phyloP scores from a whole-genome alignment of 2,329 filamentous ascomycete species.

The Alternaria ethzedia region DNA sequence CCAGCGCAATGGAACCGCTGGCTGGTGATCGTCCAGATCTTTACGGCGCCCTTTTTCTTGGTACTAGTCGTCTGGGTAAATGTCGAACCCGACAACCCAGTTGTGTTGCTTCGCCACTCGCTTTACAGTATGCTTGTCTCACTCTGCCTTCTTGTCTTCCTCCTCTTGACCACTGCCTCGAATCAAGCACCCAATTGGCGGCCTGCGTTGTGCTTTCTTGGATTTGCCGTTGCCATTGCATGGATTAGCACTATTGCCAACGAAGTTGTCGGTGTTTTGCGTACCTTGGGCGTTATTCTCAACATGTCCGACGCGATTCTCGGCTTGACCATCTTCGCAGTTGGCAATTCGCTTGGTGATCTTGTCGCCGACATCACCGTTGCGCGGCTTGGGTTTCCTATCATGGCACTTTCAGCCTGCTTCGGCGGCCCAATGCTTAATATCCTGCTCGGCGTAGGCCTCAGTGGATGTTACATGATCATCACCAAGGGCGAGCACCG shows the following conservation, averaged over 20 bases:
- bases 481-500: slow-evolving; percentile 70
- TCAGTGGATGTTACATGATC: slow-evolving; percentile 88
- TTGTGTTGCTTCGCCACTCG: slow-evolving; percentile 64
- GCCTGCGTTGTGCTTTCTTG: slow-evolving; percentile 81
- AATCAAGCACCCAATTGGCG: slow-evolving; percentile 74
- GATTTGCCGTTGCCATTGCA: slow-evolving; percentile 88
- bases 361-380: slow-evolving; percentile 95
- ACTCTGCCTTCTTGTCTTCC: slow-evolving; percentile 66
- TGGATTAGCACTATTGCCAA: slow-evolving; percentile 97
- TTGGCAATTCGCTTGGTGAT: slow-evolving; percentile 93
- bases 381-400: slow-evolving; percentile 88
- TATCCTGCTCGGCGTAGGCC: slow-evolving; percentile 91
- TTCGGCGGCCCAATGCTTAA: slow-evolving; percentile 99
- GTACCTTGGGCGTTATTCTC: slow-evolving; percentile 88
- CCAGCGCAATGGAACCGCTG: slow-evolving; percentile 82
- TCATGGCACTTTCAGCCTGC: slow-evolving; percentile 94
- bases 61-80: slow-evolving; percentile 78
- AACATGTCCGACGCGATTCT: slow-evolving; percentile 94
- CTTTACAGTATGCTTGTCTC: slow-evolving; percentile 61
- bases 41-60: slow-evolving; percentile 85
- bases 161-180: slow-evolving; percentile 73
- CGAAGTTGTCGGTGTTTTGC: slow-evolving; percentile 93
- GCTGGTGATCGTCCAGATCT: slow-evolving; percentile 84
- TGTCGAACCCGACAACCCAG: slow-evolving; percentile 62
- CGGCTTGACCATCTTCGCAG: slow-evolving; percentile 93